Conservation (phyloP, 352 stramenopile species). For the Globisporangium lucens region DNA sequence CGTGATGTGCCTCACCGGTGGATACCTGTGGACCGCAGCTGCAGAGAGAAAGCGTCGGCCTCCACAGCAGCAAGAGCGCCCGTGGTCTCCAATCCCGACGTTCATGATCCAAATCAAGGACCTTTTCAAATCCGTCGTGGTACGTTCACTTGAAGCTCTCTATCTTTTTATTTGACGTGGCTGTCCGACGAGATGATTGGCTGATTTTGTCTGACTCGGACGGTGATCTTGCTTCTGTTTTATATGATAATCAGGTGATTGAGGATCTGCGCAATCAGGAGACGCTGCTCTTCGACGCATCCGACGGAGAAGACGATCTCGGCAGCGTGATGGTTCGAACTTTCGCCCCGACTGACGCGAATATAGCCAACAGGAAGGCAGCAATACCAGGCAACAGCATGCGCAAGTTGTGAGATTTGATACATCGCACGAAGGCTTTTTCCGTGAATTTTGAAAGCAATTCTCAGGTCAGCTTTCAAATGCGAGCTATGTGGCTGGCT, state of each 20-base stretch:
- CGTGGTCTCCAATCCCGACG: conserved; percentile 38
- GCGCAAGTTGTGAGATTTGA: neutral
- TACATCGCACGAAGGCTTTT: neutral
- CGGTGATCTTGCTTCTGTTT: neutral
- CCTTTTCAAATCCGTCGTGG: conserved; percentile 36
- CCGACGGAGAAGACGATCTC: conserved; percentile 7
- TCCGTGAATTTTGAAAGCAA: neutral
- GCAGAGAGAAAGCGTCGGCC: conserved; percentile 16
- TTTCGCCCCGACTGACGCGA: neutral
- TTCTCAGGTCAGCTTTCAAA: neutral
- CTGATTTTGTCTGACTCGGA: neutral
- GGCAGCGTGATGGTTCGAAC: conserved; percentile 12
- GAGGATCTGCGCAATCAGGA: conserved; percentile 26
- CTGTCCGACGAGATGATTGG: neutral
- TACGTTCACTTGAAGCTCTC: conserved; percentile 14
- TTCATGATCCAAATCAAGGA: conserved; percentile 27
- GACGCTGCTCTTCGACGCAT: conserved; percentile 3
- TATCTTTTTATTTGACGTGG: neutral
- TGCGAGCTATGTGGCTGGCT: neutral
- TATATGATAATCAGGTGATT: conserved; percentile 26
- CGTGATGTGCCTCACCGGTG: conserved; percentile 23
- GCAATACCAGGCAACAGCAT: neutral
- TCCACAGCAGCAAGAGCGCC: conserved; percentile 16
- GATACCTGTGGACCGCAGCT: conserved; percentile 31
- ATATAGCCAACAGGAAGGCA: neutral